These are phyloP conservation scores for Gastrodia elata DNA, from an alignment of 106 monocot genomes.

Conservation along the genomic window DNA sequence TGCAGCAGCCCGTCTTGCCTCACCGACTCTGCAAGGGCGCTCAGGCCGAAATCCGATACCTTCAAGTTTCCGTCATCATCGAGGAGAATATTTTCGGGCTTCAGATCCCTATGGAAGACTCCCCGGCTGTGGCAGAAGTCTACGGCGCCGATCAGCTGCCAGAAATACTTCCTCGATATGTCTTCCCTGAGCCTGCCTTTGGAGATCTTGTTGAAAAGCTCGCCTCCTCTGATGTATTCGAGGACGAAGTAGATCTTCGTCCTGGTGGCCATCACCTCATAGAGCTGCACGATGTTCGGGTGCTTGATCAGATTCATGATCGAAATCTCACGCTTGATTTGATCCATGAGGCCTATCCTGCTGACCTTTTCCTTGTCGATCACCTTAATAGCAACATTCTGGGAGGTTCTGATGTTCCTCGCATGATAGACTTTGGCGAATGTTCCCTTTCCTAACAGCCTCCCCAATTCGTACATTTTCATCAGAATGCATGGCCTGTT, in stretches of 20 bases:
- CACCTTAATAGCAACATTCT: slow-evolving; percentile 32
- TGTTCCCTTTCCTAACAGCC: slow-evolving; percentile 22
- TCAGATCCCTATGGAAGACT: slow-evolving; percentile 43
- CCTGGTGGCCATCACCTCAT: slow-evolving; percentile 43
- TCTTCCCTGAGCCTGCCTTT: slow-evolving; percentile 40
- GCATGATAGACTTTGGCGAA: slow-evolving; percentile 27
- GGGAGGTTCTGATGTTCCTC: slow-evolving; percentile 15
- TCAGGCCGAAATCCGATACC: slow-evolving; percentile 44
- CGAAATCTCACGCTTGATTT: slow-evolving; percentile 41
- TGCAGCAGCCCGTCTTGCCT: slow-evolving; percentile 28
- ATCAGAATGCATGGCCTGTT: slow-evolving; percentile 19
- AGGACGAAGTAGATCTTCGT: slow-evolving; percentile 36
- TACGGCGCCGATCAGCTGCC: slow-evolving; percentile 30
- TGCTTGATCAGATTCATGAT: slow-evolving; percentile 31
- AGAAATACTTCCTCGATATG: slow-evolving; percentile 27
- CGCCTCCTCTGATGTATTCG: slow-evolving; percentile 32
- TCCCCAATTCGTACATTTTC: slow-evolving; percentile 20
- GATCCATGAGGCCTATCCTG: slow-evolving; percentile 31
- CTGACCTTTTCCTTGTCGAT: slow-evolving; percentile 32
- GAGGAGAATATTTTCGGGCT: slow-evolving; percentile 42
- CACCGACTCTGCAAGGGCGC: slow-evolving; percentile 22
- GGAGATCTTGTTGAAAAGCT: slow-evolving; percentile 26
- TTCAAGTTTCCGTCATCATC: slow-evolving; percentile 38
- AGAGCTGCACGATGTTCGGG: slow-evolving; percentile 28
- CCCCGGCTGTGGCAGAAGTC: slow-evolving; percentile 39